Evolutionary conservation across 495 filamentous ascomycete species (phyloP).

Genomic region (Cenococcum geophilum): DNA sequence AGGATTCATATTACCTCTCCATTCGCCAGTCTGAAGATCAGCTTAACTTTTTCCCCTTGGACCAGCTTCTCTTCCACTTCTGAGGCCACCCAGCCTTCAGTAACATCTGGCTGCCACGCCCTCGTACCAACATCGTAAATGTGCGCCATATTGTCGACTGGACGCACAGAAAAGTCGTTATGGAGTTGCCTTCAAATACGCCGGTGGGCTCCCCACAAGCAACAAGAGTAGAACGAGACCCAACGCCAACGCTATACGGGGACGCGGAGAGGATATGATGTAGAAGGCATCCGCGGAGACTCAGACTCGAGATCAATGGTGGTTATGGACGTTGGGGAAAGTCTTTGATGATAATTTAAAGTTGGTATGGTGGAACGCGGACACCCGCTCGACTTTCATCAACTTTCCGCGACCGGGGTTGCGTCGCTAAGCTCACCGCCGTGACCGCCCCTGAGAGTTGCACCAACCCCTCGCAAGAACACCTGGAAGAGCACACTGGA

Average conservation of each 20-base stretch:
- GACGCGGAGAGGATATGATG: neutral
- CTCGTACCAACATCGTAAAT: constrained; percentile 94
- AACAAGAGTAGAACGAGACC: neutral
- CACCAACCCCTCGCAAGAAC: constrained; percentile 4
- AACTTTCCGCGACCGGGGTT: constrained; percentile 21
- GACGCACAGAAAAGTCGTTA: constrained; percentile 1
- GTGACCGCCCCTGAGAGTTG: constrained; percentile 15
- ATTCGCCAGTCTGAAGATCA: constrained; percentile 82
- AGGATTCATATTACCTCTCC: constrained; percentile 64
- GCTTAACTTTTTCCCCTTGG: constrained; percentile 75
- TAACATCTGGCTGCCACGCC: constrained; percentile 95
- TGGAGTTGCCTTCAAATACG: neutral
- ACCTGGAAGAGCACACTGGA: constrained; percentile 4
- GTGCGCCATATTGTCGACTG: constrained; percentile 66
- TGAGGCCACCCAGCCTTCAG: constrained; percentile 95
- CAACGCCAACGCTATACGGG: neutral
- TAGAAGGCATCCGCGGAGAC: neutral
- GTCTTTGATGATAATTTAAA: neutral
- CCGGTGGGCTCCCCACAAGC: neutral
- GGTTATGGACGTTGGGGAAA: neutral
- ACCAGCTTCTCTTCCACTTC: constrained; percentile 84
- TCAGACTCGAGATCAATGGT: neutral
- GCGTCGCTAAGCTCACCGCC: constrained; percentile 21
- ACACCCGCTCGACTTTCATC: neutral
- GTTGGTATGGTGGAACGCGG: constrained; percentile 12